Conservation (phyloP, 345 rosid species). For the Citrus sinensis region DVS_A1.0 CM039168.1:19198001-19198500, state of each 20-base stretch:
- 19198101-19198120: slow-evolving; percentile 99
- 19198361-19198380: neutral
- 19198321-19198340: neutral
- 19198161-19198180: slow-evolving; percentile 79
- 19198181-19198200: neutral
- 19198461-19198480: neutral
- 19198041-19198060: neutral
- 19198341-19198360: neutral
- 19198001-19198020: slow-evolving; percentile 84
- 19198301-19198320: no score
- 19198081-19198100: slow-evolving; percentile 49
- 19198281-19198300: no score
- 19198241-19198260: neutral
- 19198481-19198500: neutral
- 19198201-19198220: neutral
- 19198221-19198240: neutral
- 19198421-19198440: neutral
- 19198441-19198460: neutral
- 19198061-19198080: neutral
- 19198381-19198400: neutral
- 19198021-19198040: neutral
- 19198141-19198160: slow-evolving; percentile 78
- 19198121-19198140: slow-evolving; percentile 94
- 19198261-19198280: neutral
- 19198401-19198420: neutral